Conservation (phyloP, 2,329 filamentous ascomycete genomes). For the Camillea tinctor region DNA sequence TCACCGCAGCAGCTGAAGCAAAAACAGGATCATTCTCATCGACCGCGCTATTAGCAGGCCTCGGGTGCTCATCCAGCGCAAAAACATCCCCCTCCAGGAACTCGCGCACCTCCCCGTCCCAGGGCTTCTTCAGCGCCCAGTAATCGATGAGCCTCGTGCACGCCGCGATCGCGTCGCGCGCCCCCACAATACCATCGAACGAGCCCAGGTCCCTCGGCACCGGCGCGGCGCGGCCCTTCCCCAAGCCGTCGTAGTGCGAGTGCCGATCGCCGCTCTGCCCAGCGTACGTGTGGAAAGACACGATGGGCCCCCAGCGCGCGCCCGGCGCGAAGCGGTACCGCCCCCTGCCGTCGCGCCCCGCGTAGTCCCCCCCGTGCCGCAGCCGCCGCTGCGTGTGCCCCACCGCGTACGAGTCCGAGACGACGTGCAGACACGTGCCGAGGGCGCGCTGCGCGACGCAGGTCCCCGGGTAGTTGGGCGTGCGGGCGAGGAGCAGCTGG, state of each 20-base stretch:
- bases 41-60: constrained; percentile 1
- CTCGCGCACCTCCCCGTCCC: background rate
- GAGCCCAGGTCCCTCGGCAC: constrained; percentile 2
- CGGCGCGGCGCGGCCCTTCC: background rate
- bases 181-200: constrained; percentile 7
- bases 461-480: background rate
- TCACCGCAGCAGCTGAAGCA: background rate
- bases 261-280: background rate
- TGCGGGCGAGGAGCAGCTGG: background rate
- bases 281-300: constrained; percentile 3
- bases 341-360: background rate
- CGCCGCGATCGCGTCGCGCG: constrained; percentile 2
- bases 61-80: constrained; percentile 1
- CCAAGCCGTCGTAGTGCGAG: constrained; percentile 1
- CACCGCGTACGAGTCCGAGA: constrained; percentile 15
- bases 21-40: constrained; percentile 3
- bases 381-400: constrained; percentile 11
- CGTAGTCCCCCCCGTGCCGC: constrained; percentile 1
- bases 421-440: constrained; percentile 13
- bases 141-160: constrained; percentile 5
- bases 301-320: constrained; percentile 3
- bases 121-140: constrained; percentile 3
- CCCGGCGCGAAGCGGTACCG: background rate
- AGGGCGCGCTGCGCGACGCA: constrained; percentile 9
- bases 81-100: constrained; percentile 4